Base-by-base conservation (phyloP, 768 basidiomycete genomes). In the Trichaptum fuscoviolaceum region DNA sequence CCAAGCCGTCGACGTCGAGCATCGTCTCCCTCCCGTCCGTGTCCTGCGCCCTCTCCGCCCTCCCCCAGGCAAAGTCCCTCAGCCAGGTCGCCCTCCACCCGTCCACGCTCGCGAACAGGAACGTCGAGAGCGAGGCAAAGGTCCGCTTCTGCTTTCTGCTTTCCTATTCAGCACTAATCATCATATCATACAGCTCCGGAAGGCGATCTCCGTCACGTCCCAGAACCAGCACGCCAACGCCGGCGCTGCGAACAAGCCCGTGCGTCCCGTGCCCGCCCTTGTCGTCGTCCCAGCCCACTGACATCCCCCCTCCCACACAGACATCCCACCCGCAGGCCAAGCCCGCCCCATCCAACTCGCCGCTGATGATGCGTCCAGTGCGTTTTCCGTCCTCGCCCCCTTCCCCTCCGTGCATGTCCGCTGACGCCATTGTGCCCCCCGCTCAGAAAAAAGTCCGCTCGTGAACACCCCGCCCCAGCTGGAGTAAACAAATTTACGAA, bases 71-170 rank as follows among this genome's bases (percentile, higher is more conserved):
- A 9, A 90, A 86, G 71, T 89, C 83, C 76, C 81, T 93, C 63
- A 83, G 85, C 70, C 82, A 81, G 70, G 82, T 93, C 30, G 78
- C 85, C 0, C 78, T 93, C 0, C 90, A 92, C 76, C 85, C 85
- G 0, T 84, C 80, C 71, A 87, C 89, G 87, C 89, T 88, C 72
- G 85, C 86, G 1, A 83, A 85, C 66, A 84, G 85, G 36, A 85
- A 86, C 35, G 85, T 86, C 5, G 85, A 90, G 75, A 90, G 90
- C 71, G 87, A 92, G 76, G 89, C 88, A 57, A 90, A 92, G 84
- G 90, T 90, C 57, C 66, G 77, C 72, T 27, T 58, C 1, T 6
- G 35, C 24, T n/a, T 35, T 27, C 42, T 5, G 12, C 20, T 12
- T 52, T 61, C 23, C 30, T 24, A 5, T 61, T 9, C 59, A 2